Base-by-base conservation (phyloP, 768 basidiomycete genomes). In the Dioszegia hungarica region DNA sequence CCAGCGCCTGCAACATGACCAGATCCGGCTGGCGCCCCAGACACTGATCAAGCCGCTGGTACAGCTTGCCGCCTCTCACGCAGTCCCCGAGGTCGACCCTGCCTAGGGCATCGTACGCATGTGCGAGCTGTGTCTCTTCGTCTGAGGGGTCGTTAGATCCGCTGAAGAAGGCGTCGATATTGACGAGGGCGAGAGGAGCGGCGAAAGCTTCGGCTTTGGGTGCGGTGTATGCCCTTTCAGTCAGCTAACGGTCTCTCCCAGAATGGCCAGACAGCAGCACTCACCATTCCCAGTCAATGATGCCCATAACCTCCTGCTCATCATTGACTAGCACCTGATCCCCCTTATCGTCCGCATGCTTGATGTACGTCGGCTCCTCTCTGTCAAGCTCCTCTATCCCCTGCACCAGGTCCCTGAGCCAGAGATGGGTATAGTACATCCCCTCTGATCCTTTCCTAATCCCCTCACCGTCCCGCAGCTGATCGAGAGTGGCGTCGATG, bases 221-320 rank as follows among this genome's bases (percentile, higher is more conserved):
- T 11, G 40, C 44, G 15, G 31, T 31, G 15, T 33, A 50, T 34
- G 52, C 59, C 54, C 59, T 54, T 15, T 37, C 34, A n/a, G 46
- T 36, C 49, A 11, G n/a, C 37, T 12, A 49, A 24, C 46, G 14
- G 10, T 22, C 14, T 31, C 10, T 8, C 11, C 3, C 5, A 31
- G 11, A 44, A 8, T 6, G 6, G n/a, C 12, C 20, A 24, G n/a
- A 44, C n/a, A 15, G 24, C 25, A 3, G 3, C 19, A 39, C 57
- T 53, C 37, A 59, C 58, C 58, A 66, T 50, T 76, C 75, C 75
- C 75, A 75, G 51, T 76, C 66, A 37, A 76, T 72, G 46, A 75
- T 61, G n/a, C 64, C 62, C 2, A 60, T 47, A 33, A 73, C 64
- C 24, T 64, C 40, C 47, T 54, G 39, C 17, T 66, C 56, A n/a